Base-by-base conservation (phyloP, 352 stramenopile species). In the Phytophthora agathidicida region DNA sequence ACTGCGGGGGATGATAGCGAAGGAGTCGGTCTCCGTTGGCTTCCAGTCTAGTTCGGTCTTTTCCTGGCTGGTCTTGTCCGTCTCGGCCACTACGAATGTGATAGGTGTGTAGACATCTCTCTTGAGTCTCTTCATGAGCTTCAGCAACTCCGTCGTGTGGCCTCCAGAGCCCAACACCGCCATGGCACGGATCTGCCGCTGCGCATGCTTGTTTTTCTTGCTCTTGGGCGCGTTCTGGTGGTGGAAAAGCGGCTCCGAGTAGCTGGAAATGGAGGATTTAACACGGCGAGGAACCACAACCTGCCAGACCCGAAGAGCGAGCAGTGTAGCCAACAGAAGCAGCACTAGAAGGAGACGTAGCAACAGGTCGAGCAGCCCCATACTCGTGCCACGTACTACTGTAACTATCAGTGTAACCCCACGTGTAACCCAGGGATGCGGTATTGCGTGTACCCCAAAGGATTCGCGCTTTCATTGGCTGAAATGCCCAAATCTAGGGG, bases 111-210 rank as follows among this genome's bases (percentile, higher is more conserved):
- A 98, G 6, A 83, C 28, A 1, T 88, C 67, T 13, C 74, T 63
- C 67, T 94, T 73, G 10, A 98, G 53, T 14, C 77, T 65, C 71
- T 93, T 88, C 42, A 98, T 87, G 54, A 98, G 80, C 66, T 93
- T 92, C 16, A 98, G 75, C 85, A 98, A 96, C 86, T 98, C 95
- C 22, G 94, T 98, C 23, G 94, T 98, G 71, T 98, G 95, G 24
- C 95, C 95, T 28, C 84, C 86, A 0, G 86, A 95, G 46, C 86
- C 86, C 23, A 95, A 54, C n/a, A 95, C 80, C n/a, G 86, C 84
- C 77, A 95, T 91, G 17, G 80, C 83, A 22, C 77, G 78, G 24
- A 86, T 56, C 7, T 66, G 24, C 24, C 49, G 23, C 5, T 14
- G 7, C 3, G 28, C 11, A 44, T 5, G 5, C 37, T 42, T 55